Conservation (phyloP, 768 basidiomycete genomes). For the Russula griseocarnosa region DNA sequence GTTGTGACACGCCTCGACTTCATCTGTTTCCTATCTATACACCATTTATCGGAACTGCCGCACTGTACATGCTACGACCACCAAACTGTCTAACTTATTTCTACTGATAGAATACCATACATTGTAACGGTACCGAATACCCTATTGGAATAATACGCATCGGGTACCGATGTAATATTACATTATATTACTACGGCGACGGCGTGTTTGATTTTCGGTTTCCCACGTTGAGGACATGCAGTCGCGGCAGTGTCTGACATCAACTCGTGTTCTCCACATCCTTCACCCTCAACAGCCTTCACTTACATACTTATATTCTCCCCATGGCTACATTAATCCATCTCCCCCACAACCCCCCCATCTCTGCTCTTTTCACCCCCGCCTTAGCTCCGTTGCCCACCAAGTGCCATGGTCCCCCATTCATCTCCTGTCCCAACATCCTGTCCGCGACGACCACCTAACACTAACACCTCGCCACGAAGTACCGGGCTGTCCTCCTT, state of each 20-base stretch:
- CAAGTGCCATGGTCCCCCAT: slow-evolving; percentile 9
- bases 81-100: slow-evolving; percentile 12
- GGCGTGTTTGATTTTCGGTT: slow-evolving; percentile 8
- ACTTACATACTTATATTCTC: slow-evolving; percentile 12
- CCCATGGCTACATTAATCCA: slow-evolving; percentile 3
- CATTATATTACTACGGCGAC: neutral
- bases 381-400: neutral
- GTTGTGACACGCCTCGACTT: slow-evolving; percentile 3
- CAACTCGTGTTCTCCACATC: neutral
- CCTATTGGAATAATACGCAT: neutral
- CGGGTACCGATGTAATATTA: neutral
- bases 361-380: neutral
- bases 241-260: too few species aligned
- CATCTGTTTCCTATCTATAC: neutral
- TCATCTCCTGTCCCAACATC: slow-evolving; percentile 1
- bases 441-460: neutral
- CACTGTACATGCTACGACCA: neutral
- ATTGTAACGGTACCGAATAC: neutral
- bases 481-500: neutral
- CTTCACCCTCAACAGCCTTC: neutral
- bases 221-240: slow-evolving; percentile 6
- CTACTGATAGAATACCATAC: neutral
- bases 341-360: slow-evolving; percentile 4
- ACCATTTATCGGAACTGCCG: neutral
- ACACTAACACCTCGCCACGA: neutral